Conservation (phyloP, 129 eudicot genomes). For the Flaveria sonorensis region DNA sequence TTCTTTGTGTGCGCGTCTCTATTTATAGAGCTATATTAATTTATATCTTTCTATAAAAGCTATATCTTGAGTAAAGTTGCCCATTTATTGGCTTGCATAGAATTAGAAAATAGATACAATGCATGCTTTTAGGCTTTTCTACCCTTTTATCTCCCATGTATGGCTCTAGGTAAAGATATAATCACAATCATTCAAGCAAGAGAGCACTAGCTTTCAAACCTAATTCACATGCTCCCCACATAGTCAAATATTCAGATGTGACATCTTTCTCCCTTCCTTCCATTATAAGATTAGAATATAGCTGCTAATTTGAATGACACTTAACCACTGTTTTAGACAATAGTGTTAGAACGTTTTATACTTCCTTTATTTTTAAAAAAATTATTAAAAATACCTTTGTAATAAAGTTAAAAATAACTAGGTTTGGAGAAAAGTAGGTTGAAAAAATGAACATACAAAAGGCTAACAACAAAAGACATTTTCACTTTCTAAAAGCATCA, state of each 20-base stretch:
- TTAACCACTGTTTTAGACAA: neutral
- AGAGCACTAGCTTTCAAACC: conserved; percentile 42
- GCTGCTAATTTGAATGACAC: neutral
- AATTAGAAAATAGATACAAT: conserved; percentile 32
- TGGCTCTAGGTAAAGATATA: conserved; percentile 38
- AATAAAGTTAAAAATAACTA: neutral
- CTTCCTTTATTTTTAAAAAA: too few relatives aligned
- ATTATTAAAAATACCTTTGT: neutral
- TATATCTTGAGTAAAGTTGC: conserved; percentile 29
- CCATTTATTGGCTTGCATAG: conserved; percentile 34
- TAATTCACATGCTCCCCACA: conserved; percentile 45
- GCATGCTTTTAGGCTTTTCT: conserved; percentile 31
- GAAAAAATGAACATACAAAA: conserved; percentile 18
- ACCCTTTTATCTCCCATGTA: conserved; percentile 38
- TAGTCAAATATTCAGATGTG: conserved; percentile 31
- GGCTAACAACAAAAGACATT: conserved; percentile 17
- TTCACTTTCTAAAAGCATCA: conserved; percentile 16
- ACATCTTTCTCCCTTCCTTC: conserved; percentile 24
- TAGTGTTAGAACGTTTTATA: neutral
- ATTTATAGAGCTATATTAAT: conserved; percentile 5
- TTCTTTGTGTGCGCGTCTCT: too few relatives aligned
- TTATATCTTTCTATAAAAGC: conserved; percentile 36
- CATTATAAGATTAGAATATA: conserved; percentile 24
- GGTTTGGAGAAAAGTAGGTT: neutral
- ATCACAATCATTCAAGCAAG: conserved; percentile 33